A percentile compares a stretch with the other conserved stretches of the same genome.
These are phyloP conservation scores for Termitomyces sp. DNA, from an alignment of 1,284 basidiomycete species.

Conservation along the genomic window DNA sequence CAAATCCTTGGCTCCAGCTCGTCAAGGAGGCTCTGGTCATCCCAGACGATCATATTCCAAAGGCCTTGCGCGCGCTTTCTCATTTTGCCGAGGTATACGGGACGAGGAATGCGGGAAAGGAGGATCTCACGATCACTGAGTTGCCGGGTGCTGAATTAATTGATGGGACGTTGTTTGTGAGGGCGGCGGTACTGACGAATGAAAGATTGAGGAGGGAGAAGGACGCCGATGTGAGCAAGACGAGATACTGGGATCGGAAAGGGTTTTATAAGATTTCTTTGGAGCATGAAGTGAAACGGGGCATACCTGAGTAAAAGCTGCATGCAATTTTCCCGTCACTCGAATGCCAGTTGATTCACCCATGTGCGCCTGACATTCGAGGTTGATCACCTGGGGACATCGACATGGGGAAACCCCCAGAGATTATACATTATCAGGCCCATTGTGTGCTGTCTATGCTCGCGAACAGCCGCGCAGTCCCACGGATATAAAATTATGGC, in stretches of 20 bases:
- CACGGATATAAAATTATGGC: too few relatives aligned
- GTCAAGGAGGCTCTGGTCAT: conserved; percentile 43
- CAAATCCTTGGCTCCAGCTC: conserved; percentile 53
- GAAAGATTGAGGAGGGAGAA: conserved; percentile 46
- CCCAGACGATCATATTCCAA: conserved; percentile 61
- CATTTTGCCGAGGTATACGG: conserved; percentile 51
- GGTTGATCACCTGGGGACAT: too few relatives aligned
- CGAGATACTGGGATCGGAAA: conserved; percentile 16
- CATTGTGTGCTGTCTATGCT: too few relatives aligned
- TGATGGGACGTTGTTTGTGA: conserved; percentile 58
- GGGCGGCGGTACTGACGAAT: conserved; percentile 46
- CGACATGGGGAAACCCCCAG: too few relatives aligned
- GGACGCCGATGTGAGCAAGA: conserved; percentile 33
- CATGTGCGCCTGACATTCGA: too few relatives aligned
- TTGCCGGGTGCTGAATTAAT: conserved; percentile 43
- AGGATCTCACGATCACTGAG: conserved; percentile 34
- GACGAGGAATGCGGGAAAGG: conserved; percentile 28
- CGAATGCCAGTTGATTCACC: not conserved
- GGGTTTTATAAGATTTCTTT: conserved; percentile 12
- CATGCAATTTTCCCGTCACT: not conserved
- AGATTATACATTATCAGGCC: too few relatives aligned
- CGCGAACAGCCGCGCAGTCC: too few relatives aligned
- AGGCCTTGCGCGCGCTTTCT: conserved; percentile 49
- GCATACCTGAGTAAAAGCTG: not conserved
- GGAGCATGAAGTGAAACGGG: not conserved